Evolutionary conservation across 2,329 filamentous ascomycete species (phyloP), one percentile per base, ranked within the genome.

Genomic region (Venturia oleaginea): DNA sequence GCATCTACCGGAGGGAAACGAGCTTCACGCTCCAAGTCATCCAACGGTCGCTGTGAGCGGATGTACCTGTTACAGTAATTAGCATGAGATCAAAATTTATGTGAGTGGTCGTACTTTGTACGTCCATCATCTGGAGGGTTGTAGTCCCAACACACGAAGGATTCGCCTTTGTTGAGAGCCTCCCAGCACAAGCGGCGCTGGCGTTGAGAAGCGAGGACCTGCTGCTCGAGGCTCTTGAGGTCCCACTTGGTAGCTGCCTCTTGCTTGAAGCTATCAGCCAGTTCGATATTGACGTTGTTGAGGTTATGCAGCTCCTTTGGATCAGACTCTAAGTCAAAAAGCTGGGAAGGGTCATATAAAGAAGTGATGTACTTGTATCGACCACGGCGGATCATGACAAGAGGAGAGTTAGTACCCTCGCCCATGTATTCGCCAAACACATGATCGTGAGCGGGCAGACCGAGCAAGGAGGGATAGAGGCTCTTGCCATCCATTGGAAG

Each of bases 381-480:
- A 10, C 91, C 91, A 64, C 91, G 87, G 65, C 90, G 87, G 72
- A 97, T 97, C 92, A 97, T 97, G 82, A 96, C 91, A 65, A 95
- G 84, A 1, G 92, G 92, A 4, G 89, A 87, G 64, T 96, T 82
- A 1, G 92, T 96, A 59, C 92, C 92, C 77, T 97, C 92, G 61
- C 91, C 92, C 72, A 93, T 96, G 78, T 97, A 97, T 78, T 97
- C 92, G 66, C 91, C 92, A 70, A 93, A 89, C n/a, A 94, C 92
- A 13, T 90, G 94, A 74, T 97, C 92, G 66, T 88, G 87, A 48
- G 85, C 86, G 71, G 80, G 71, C n/a, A 84, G 76, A 61, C 84
- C 85, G 70, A 87, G 79, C 40, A 95, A 81, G 71, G 93, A 88
- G n/a, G 90, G 90, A 66, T 92, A 77, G 69, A 97, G 81, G 48